Evolutionary conservation across 2,329 filamentous ascomycete genomes (phyloP).

Genomic region (Ilyonectria destructans): DNA sequence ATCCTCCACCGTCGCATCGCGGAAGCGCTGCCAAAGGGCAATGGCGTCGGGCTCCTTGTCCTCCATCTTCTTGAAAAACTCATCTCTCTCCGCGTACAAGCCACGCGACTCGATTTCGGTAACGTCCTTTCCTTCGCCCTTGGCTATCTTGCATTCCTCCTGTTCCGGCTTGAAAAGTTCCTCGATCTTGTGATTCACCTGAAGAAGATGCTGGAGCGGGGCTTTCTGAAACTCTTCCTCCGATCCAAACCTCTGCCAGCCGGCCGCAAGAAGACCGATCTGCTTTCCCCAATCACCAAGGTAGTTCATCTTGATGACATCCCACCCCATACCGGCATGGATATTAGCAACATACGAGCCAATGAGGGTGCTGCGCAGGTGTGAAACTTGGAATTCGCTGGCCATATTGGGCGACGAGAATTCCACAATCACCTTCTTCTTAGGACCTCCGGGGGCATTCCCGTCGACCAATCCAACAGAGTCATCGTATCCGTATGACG

Average conservation of each 20-base stretch:
- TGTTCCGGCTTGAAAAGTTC: conserved; percentile 75
- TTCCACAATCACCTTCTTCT: conserved; percentile 72
- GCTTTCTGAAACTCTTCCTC: conserved; percentile 76
- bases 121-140: conserved; percentile 59
- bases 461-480: conserved; percentile 39
- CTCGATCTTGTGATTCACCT: conserved; percentile 79
- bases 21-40: conserved; percentile 68
- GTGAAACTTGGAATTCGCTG: conserved; percentile 79
- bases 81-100: conserved; percentile 65
- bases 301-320: conserved; percentile 80
- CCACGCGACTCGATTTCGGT: conserved; percentile 56
- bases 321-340: conserved; percentile 77
- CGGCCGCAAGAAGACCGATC: conserved; percentile 75
- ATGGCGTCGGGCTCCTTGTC: conserved; percentile 69
- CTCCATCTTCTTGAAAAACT: conserved; percentile 74
- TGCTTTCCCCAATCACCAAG: conserved; percentile 84
- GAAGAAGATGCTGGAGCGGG: conserved; percentile 78
- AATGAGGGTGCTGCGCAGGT: conserved; percentile 80
- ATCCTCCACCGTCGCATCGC: conserved; percentile 68
- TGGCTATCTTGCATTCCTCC: conserved; percentile 66
- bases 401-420: conserved; percentile 84
- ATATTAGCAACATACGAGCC: conserved; percentile 79
- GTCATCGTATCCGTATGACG: conserved; percentile 42
- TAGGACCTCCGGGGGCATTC: conserved; percentile 12
- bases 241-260: conserved; percentile 76